Evolutionary conservation across 2,329 filamentous ascomycete genomes (phyloP).

Genomic region (Huntiella abstrusa): DNA sequence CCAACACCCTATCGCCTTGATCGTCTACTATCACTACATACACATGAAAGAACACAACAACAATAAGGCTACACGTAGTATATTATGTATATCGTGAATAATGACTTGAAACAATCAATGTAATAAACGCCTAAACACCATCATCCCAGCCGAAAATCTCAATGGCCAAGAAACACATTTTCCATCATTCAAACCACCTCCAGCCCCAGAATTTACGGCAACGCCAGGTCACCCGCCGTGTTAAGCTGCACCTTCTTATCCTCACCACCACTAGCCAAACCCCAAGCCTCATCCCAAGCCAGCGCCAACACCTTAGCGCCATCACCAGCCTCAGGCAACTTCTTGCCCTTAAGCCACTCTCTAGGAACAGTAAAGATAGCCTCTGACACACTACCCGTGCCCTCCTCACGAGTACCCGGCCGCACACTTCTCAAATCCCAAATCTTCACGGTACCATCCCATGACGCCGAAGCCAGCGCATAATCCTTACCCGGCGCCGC

Average conservation of each 20-base stretch:
- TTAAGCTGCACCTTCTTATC: constrained; percentile 94
- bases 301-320: constrained; percentile 83
- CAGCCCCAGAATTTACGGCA: background rate
- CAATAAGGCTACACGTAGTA: background rate
- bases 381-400: constrained; percentile 47
- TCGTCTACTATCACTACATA: no score
- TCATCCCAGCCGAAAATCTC: background rate
- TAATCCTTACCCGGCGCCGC: constrained; percentile 46
- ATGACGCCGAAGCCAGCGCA: constrained; percentile 71
- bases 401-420: constrained; percentile 39
- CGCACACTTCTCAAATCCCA: constrained; percentile 74
- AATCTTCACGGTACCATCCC: constrained; percentile 80
- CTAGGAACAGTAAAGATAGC: constrained; percentile 57
- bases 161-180: background rate
- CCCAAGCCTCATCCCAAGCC: constrained; percentile 67
- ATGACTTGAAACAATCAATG: background rate
- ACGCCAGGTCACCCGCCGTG: constrained; percentile 7
- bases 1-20: no score
- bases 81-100: background rate
- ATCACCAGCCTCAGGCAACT: constrained; percentile 51
- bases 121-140: constrained; percentile 1
- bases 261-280: constrained; percentile 81
- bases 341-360: constrained; percentile 48
- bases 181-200: background rate
- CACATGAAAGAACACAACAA: background rate